Base-by-base conservation (phyloP, 345 rosid genomes). In the Mercurialis annua region DNA sequence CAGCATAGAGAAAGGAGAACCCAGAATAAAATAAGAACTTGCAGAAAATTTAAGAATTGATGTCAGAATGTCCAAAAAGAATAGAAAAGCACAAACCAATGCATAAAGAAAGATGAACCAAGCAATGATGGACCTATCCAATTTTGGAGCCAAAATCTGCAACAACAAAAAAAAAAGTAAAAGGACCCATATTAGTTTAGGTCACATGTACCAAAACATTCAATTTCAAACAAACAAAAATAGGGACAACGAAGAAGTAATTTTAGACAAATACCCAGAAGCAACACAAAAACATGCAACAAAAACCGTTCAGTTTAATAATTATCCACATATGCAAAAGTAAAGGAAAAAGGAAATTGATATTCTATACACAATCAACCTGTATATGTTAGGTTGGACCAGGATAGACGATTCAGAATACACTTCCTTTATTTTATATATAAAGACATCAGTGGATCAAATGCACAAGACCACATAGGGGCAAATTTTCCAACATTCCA, bases 61-160 rank as follows among this genome's bases (percentile, higher is more conserved):
- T 29, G 29, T 56, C 33, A 36, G 21, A 17, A 56, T 56, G 29
- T 56, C 17, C 23, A 48, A 49, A 54, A 58, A 29, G 42, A 49
- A 54, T 46, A 29, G 42, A 52, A 73, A 24, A 60, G 46, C 50
- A 62, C 80, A 58, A 63, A 95, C 99, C 98, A 92, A 77, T 92
- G 96, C 93, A 82, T 90, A 72, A 82, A 87, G 70, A 89, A 84
- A 29, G 98, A 85, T 67, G 98, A 86, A 71, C 90, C 98, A 66
- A 84, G 78, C 74, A 88, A 76, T 38, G 99, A 95, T 24, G 97
- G 97, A 71, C 99, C 99, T 68, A 85, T 85, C 99, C 99, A 95
- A 71, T 95, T 88, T 78, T 95, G 99, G 71, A 95, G 84, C 99
- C 99, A 95, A 79, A 95, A 92, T 72, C 99, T 95, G 97, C 84